phyloP scores from a whole-genome alignment of 2,329 filamentous ascomycete species.

The Verruconis gallopava region DNA sequence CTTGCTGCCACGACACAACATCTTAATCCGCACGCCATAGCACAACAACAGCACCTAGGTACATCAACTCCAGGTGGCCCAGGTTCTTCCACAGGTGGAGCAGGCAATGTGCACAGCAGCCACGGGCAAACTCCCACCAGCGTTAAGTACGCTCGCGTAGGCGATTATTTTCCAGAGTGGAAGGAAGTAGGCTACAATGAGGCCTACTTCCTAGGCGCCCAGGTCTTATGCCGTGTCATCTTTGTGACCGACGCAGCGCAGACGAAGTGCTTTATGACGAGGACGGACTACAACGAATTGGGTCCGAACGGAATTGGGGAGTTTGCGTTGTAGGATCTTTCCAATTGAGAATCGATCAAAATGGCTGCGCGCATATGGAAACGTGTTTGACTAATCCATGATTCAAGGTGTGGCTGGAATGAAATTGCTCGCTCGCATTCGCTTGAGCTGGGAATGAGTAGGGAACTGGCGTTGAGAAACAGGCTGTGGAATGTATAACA shows the following conservation, averaged over 20 bases:
- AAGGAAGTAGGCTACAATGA: conserved; percentile 66
- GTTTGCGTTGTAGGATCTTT: conserved; percentile 18
- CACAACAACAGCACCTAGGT: conserved; percentile 14
- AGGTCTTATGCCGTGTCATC: conserved; percentile 67
- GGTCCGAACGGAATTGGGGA: conserved; percentile 53
- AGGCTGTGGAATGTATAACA: too few relatives aligned
- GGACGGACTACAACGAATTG: conserved; percentile 55
- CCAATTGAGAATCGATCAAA: too few relatives aligned
- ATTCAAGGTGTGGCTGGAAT: too few relatives aligned
- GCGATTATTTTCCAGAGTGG: conserved; percentile 85
- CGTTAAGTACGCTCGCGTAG: conserved; percentile 65
- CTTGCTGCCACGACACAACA: conserved; percentile 77
- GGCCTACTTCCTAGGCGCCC: conserved; percentile 72
- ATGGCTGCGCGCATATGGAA: too few relatives aligned
- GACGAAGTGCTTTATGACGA: conserved; percentile 55
- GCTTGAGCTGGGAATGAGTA: too few relatives aligned
- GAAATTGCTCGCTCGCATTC: too few relatives aligned
- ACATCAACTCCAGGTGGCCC: conserved; percentile 12
- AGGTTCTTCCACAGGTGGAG: conserved; percentile 18
- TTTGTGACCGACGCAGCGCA: conserved; percentile 56
- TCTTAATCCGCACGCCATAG: conserved; percentile 28
- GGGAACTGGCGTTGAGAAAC: too few relatives aligned
- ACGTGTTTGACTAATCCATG: too few relatives aligned
- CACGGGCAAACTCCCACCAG: conserved; percentile 68
- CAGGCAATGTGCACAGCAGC: conserved; percentile 43